Base-by-base conservation (phyloP, 805 yeast species). In the Candida glaebosa region DNA sequence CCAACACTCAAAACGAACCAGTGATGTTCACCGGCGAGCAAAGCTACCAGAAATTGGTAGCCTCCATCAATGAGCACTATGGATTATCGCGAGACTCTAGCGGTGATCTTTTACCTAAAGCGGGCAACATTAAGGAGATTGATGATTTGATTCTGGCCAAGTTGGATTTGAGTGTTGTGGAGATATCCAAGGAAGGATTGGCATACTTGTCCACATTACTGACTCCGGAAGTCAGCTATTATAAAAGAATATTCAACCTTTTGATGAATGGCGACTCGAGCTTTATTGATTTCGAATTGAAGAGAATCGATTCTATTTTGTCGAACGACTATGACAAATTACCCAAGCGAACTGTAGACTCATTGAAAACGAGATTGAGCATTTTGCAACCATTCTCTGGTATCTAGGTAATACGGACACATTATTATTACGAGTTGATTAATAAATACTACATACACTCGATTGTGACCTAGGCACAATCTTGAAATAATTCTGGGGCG, bases 351-450 rank as follows among this genome's bases (percentile, higher is more conserved):
- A 70, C 76, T 31, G 58, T 63, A 15, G 89, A 83, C 51, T 68
- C 72, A 43, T 65, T 81, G 54, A 61, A 63, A 45, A 69, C 68
- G 53, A 70, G 83, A 53, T 49, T 70, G 39, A 83, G 83, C 51
- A 66, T 81, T 30, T 59, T 81, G 46, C 44, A 32, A 28, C 39
- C 37, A 42, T 26, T 48, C 18, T 38, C 31, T 30, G 28, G 16
- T 17, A 25, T 15, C 28, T 31, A 31, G 14, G 14, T n/a, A n/a
- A n/a, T n/a, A n/a, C n/a, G n/a, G n/a, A n/a, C n/a, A n/a, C n/a
- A n/a, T n/a, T n/a, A n/a, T n/a, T n/a, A n/a, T n/a, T n/a, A n/a
- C n/a, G n/a, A n/a, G n/a, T n/a, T n/a, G n/a, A 24, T 24, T 8
- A 24, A 24, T 24, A 24, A 24, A 24, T 24, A 24, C 28, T 12